Percentiles rank a stretch among this genome's conserved stretches.
These are phyloP conservation scores for Stylosanthes scabra DNA, from an alignment of 331 rosid genomes.

Conservation along the genomic window DNA sequence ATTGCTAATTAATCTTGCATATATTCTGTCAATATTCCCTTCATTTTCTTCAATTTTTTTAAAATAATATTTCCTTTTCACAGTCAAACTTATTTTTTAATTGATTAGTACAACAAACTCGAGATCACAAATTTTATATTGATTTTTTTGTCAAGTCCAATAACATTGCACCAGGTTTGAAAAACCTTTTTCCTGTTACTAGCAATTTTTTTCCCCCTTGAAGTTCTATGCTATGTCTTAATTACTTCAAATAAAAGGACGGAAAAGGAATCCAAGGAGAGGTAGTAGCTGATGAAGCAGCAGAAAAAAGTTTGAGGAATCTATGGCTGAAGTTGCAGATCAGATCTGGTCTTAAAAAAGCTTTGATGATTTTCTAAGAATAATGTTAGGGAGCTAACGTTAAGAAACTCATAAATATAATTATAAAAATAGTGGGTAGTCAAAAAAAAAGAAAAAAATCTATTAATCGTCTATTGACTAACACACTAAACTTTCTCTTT, in stretches of 20 bases:
- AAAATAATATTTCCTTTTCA: not conserved
- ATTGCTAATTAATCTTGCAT: conserved; percentile 8
- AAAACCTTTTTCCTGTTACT: conserved; percentile 12
- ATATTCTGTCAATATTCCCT: not conserved
- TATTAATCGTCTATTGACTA: too few species aligned
- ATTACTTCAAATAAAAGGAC: conserved; percentile 27
- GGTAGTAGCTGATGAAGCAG: conserved; percentile 33
- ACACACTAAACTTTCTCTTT: too few species aligned
- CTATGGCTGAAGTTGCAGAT: conserved; percentile 50
- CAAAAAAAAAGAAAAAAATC: too few species aligned
- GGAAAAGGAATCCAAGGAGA: conserved; percentile 48
- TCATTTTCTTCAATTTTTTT: not conserved
- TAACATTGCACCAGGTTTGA: not conserved
- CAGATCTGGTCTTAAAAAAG: conserved; percentile 43
- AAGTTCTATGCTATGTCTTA: conserved; percentile 24
- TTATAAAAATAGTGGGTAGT: too few species aligned
- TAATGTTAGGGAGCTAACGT: too few species aligned
- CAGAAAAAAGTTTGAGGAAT: conserved; percentile 42
- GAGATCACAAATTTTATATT: not conserved
- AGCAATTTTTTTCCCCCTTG: not conserved
- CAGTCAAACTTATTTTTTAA: not conserved
- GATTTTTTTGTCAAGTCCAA: conserved; percentile 3
- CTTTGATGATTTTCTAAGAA: not conserved
- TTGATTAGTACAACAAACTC: not conserved
- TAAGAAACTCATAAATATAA: too few species aligned